Base-by-base conservation (phyloP, 1,139 yeast genomes). In the Candida sanyaensis region DNA sequence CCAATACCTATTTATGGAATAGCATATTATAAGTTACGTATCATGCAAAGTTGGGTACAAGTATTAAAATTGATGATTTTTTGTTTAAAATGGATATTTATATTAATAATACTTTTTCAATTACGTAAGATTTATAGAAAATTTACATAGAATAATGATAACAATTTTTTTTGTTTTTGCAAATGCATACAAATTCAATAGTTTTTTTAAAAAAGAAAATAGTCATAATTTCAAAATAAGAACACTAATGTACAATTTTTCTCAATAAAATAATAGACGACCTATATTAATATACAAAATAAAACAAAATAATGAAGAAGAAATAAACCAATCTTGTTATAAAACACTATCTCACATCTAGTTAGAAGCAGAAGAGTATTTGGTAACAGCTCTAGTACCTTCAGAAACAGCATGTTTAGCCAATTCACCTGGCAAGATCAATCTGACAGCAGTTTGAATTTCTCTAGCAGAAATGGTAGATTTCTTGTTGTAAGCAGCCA, bases 371-470 rank as follows among this genome's bases (percentile, higher is more conserved):
- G 97, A 88, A 68, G 97, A 90, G 86, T 92, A 93, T 84, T 93
- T 93, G 77, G 98, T 92, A 67, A 93, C 98, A 75, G 99, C 97
- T 87, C 97, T 91, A 66, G 98, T 92, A 84, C 98, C 98, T 80
- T 92, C 98, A 65, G 97, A 88, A 66, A 91, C 97, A 66, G 98
- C 97, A 78, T 92, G 98, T 85, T 92, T 93, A 63, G 99, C 97
- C 77, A 93, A 86, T 82, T 93, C 99, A 86, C 99, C 99, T 62
- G 99, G 99, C 68, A 93, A 88, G 79, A 93, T 93, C 71, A 93
- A 87, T 84, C 98, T 89, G 63, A 93, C 99, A 63, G 99, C 97
- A 64, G 98, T 93, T 80, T 93, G 99, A 69, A 93, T 93, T 80
- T 93, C 99, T 83, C 99, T 91, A 54, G 99, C 96, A 59, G 98